A percentile compares a stretch with the other conserved stretches of the same genome.
phyloP scores from a whole-genome alignment of 2,329 filamentous ascomycete genomes.

The Claviceps pusilla region DNA sequence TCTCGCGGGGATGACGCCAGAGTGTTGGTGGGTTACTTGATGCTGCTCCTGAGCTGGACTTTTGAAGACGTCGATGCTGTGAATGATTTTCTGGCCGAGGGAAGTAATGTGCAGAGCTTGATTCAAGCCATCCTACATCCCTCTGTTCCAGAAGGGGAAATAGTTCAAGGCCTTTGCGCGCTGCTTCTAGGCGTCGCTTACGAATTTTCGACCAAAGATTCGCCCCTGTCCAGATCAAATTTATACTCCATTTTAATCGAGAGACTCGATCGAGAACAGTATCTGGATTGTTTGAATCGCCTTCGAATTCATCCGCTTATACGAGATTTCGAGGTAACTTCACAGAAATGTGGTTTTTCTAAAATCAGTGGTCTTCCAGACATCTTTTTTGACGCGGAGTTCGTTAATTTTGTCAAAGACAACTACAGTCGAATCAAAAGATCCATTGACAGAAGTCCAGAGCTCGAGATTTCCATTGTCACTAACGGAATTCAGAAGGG shows the following conservation, averaged over 20 bases:
- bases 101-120: constrained; percentile 77
- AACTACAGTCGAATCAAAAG: constrained; percentile 77
- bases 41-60: constrained; percentile 76
- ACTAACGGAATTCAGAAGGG: constrained; percentile 72
- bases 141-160: constrained; percentile 38
- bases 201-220: constrained; percentile 96
- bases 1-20: constrained; percentile 64
- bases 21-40: constrained; percentile 70
- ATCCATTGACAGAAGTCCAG: constrained; percentile 82
- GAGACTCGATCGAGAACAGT: constrained; percentile 71
- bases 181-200: constrained; percentile 79
- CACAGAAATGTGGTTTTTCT: constrained; percentile 46
- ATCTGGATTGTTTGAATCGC: constrained; percentile 65
- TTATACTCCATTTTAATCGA: constrained; percentile 65
- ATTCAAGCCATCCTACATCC: constrained; percentile 57
- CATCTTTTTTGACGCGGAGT: constrained; percentile 71
- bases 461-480: constrained; percentile 67
- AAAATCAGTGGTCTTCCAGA: constrained; percentile 46
- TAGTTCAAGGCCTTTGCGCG: constrained; percentile 71
- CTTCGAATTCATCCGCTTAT: constrained; percentile 65
- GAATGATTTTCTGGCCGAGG: constrained; percentile 84
- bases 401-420: constrained; percentile 90
- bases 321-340: constrained; percentile 77
- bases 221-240: constrained; percentile 67
- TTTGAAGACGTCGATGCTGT: constrained; percentile 86